Percentiles rank a stretch among this genome's conserved stretches.
These are phyloP conservation scores for Salisapilia sapeloensis DNA, from an alignment of 352 stramenopile species.

Conservation along the genomic window DNA sequence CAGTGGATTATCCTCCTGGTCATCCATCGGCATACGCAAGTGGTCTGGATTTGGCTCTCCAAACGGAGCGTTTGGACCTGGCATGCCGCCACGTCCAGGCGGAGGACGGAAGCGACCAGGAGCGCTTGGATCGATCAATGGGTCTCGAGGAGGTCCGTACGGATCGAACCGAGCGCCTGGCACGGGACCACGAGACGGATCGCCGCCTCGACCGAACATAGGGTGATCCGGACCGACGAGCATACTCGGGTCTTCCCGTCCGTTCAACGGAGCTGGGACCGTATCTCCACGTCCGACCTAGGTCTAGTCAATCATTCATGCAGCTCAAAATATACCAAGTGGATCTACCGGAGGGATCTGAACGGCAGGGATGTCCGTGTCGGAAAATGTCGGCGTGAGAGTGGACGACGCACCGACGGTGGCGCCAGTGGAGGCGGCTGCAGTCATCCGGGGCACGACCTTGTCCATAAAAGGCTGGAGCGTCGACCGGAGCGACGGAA, in stretches of 20 bases:
- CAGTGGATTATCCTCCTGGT: conserved; percentile 15
- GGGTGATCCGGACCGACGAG: conserved; percentile 58
- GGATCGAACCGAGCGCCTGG: conserved; percentile 70
- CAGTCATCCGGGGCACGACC: conserved; percentile 21
- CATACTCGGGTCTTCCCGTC: conserved; percentile 37
- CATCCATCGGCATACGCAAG: conserved; percentile 53
- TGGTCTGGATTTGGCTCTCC: conserved; percentile 63
- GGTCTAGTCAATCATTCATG: no score
- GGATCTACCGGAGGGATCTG: background rate
- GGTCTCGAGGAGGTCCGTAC: conserved; percentile 46
- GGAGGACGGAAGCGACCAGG: conserved; percentile 11
- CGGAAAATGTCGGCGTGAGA: background rate
- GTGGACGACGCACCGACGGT: no score
- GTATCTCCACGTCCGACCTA: conserved; percentile 47
- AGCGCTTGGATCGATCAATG: conserved; percentile 23
- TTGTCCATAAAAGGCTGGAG: conserved; percentile 37
- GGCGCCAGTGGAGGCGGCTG: conserved; percentile 2
- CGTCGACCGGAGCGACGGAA: conserved; percentile 24
- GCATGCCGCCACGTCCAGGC: conserved; percentile 13
- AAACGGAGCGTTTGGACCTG: conserved; percentile 42
- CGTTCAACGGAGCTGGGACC: conserved; percentile 34
- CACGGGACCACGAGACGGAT: conserved; percentile 36
- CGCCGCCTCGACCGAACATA: conserved; percentile 40
- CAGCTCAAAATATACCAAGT: conserved; percentile 1
- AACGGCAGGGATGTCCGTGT: background rate